Conservation (phyloP, 2,329 filamentous ascomycete species). For the Emergomyces pasteurianus region DNA sequence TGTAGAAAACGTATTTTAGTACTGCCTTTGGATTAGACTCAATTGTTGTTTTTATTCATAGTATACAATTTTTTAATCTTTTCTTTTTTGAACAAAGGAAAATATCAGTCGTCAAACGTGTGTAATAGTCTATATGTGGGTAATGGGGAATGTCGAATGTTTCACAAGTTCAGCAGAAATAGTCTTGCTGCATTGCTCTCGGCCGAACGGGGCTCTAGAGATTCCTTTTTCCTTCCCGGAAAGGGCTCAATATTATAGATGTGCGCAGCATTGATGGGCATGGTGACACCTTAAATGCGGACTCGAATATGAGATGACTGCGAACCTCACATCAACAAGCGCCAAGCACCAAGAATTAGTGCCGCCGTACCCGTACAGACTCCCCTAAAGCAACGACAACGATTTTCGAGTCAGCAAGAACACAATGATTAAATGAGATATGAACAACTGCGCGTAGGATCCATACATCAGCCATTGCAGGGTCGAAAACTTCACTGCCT, state of each 20-base stretch:
- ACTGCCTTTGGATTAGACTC: background rate
- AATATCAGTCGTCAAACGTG: background rate
- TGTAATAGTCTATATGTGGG: background rate
- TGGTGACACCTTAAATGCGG: too few relatives aligned
- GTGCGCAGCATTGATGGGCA: too few relatives aligned
- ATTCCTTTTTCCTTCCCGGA: too few relatives aligned
- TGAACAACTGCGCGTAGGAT: constrained; percentile 13
- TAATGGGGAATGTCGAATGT: background rate
- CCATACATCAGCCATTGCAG: constrained; percentile 96
- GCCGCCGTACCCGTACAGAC: constrained; percentile 56
- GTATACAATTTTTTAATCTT: background rate
- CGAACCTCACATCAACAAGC: constrained; percentile 46
- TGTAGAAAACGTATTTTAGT: background rate
- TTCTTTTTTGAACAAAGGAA: constrained; percentile 3
- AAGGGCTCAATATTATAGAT: background rate
- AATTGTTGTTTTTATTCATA: background rate
- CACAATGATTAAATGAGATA: background rate
- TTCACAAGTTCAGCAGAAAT: background rate
- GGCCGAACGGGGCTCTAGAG: background rate
- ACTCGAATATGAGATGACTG: background rate
- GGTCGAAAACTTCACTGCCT: constrained; percentile 96
- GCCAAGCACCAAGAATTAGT: constrained; percentile 55
- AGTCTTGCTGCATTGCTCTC: background rate
- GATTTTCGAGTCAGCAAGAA: constrained; percentile 16
- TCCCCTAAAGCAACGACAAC: constrained; percentile 33